A percentile compares a stretch with the other conserved stretches of the same genome.
Evolutionary conservation across 2,329 filamentous ascomycete species (phyloP).

Genomic region (Fusarium oxysporum): DNA sequence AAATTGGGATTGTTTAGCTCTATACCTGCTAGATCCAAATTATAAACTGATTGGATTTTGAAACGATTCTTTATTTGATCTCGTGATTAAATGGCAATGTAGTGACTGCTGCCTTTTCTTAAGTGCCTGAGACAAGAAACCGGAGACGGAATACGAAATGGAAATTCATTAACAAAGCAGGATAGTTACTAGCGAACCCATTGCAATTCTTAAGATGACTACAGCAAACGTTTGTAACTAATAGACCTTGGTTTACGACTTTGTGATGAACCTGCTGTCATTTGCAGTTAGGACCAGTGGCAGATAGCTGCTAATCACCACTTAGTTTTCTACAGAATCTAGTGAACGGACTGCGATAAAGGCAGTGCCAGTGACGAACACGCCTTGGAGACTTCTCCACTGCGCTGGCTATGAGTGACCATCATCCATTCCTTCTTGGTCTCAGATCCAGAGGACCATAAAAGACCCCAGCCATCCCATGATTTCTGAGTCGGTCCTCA

Average conservation of each 20-base stretch:
- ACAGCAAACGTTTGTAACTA: rapidly evolving
- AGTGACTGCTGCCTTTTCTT: too few species aligned
- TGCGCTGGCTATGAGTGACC: too few species aligned
- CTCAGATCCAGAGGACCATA: not conserved
- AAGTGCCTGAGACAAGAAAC: rapidly evolving
- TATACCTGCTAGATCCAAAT: not conserved
- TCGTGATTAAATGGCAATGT: not conserved
- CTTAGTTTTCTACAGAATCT: not conserved
- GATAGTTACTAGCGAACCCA: rapidly evolving
- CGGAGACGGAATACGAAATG: not conserved
- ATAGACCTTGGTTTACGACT: not conserved
- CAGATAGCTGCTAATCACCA: not conserved
- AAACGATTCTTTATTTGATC: rapidly evolving
- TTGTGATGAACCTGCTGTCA: not conserved
- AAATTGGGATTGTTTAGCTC: not conserved
- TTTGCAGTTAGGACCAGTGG: rapidly evolving
- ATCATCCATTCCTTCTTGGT: not conserved
- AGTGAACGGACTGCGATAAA: not conserved
- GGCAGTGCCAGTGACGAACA: not conserved
- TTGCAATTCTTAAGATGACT: not conserved
- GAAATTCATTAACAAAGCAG: rapidly evolving
- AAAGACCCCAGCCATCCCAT: not conserved
- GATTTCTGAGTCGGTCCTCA: not conserved
- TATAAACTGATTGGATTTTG: not conserved
- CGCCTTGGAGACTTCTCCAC: rapidly evolving